phyloP scores from a whole-genome alignment of 2,329 filamentous ascomycete species.

The Chrysoporthe cubensis region DNA sequence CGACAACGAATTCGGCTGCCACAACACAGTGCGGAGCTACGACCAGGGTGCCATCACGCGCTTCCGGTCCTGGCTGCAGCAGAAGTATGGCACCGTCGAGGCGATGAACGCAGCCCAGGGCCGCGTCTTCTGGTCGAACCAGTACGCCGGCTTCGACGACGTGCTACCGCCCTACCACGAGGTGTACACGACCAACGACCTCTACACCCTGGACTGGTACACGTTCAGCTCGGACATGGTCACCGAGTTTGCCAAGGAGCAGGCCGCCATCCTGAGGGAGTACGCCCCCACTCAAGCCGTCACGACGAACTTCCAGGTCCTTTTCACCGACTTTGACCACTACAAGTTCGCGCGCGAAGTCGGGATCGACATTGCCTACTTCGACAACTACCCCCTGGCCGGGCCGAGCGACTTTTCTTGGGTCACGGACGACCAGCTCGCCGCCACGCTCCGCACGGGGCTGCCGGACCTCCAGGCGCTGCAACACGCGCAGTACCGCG shows the following conservation, averaged over 20 bases:
- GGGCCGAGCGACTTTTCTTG: slow-evolving; percentile 27
- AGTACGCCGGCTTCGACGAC: slow-evolving; percentile 32
- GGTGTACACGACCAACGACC: slow-evolving; percentile 33
- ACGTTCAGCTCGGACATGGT: slow-evolving; percentile 34
- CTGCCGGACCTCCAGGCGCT: slow-evolving; percentile 32
- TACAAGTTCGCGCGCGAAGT: slow-evolving; percentile 32
- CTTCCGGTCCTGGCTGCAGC: slow-evolving; percentile 32
- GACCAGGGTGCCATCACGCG: slow-evolving; percentile 30
- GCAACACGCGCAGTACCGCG: slow-evolving; percentile 32
- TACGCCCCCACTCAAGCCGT: slow-evolving; percentile 31
- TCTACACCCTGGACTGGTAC: slow-evolving; percentile 33
- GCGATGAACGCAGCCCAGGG: slow-evolving; percentile 32
- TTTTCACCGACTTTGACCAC: slow-evolving; percentile 32
- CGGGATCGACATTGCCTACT: slow-evolving; percentile 32
- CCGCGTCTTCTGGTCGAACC: slow-evolving; percentile 33
- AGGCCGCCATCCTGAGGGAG: slow-evolving; percentile 30
- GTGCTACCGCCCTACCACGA: slow-evolving; percentile 32
- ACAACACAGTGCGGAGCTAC: slow-evolving; percentile 31
- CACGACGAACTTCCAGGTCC: slow-evolving; percentile 32
- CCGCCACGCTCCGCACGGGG: slow-evolving; percentile 30
- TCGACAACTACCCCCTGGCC: slow-evolving; percentile 32
- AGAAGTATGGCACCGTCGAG: slow-evolving; percentile 33
- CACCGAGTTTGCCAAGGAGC: slow-evolving; percentile 33
- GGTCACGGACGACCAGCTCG: slow-evolving; percentile 29
- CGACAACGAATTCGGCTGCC: slow-evolving; percentile 35